Conservation (phyloP, 1,284 basidiomycete genomes). For the Ceratorhiza oryzae-sativae region DNA sequence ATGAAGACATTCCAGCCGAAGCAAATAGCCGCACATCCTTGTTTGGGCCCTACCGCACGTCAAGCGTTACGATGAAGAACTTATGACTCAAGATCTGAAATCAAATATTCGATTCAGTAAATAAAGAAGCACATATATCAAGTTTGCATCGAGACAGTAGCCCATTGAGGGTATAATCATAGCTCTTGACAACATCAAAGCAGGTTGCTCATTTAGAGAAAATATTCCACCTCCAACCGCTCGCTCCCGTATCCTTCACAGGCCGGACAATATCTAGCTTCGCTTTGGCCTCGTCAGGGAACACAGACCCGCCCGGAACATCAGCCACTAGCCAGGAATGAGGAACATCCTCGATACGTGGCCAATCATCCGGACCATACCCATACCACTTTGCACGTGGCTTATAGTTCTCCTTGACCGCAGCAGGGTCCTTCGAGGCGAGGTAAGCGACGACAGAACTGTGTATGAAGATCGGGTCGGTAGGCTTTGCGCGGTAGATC, state of each 20-base stretch:
- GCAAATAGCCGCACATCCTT: too few relatives aligned
- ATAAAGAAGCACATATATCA: too few relatives aligned
- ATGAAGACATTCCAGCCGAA: too few relatives aligned
- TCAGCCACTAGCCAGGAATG: not conserved
- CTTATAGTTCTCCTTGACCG: not conserved
- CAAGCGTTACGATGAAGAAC: too few relatives aligned
- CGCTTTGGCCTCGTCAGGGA: not conserved
- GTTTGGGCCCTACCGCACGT: too few relatives aligned
- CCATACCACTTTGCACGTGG: constrained; percentile 35
- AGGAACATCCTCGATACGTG: constrained; percentile 22
- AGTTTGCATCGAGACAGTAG: too few relatives aligned
- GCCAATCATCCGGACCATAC: constrained; percentile 1
- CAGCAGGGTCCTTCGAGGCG: not conserved
- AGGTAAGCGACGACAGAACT: constrained; percentile 26
- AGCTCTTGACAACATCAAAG: too few relatives aligned
- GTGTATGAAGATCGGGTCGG: constrained; percentile 32
- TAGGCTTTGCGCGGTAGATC: not conserved
- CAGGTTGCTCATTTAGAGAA: constrained; percentile 5
- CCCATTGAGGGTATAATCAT: too few relatives aligned
- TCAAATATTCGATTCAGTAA: too few relatives aligned
- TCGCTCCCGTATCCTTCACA: not conserved
- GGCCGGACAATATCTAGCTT: constrained; percentile 10
- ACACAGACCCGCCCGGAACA: not conserved
- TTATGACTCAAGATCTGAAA: too few relatives aligned
- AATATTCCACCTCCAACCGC: not conserved